phyloP scores from a whole-genome alignment of 163 green algal species.

The Volvox carteri region DNA sequence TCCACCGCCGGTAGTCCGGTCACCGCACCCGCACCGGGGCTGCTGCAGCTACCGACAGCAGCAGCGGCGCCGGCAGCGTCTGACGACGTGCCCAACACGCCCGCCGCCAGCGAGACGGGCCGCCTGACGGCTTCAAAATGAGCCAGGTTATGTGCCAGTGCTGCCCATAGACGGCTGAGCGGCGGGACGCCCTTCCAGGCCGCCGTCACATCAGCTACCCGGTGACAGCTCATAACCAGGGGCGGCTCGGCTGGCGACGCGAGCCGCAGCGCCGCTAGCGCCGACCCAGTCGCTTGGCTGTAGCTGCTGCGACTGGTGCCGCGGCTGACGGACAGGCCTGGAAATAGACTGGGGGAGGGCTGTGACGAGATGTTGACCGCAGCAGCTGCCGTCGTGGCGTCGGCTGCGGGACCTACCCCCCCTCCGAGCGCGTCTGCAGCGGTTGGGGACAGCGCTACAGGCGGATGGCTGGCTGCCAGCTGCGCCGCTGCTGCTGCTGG shows the following conservation, averaged over 20 bases:
- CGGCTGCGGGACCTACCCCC: neutral
- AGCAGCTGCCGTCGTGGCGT: neutral
- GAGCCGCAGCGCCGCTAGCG: neutral
- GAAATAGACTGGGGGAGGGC: too few relatives aligned
- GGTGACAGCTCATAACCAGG: neutral
- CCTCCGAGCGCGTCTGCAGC: too few relatives aligned
- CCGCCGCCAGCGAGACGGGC: neutral
- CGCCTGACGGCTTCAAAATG: constrained; percentile 60
- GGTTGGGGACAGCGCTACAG: too few relatives aligned
- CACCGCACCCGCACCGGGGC: neutral
- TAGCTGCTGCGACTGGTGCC: neutral
- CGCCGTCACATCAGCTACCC: neutral
- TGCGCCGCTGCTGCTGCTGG: neutral
- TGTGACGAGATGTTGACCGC: too few relatives aligned
- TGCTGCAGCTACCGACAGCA: neutral
- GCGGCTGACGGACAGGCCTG: too few relatives aligned
- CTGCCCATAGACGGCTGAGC: constrained; percentile 47
- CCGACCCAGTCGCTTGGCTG: neutral
- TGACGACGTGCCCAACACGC: neutral
- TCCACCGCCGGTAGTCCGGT: constrained; percentile 47
- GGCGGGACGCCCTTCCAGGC: neutral
- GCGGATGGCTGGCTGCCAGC: too few relatives aligned
- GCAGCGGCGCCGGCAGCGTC: neutral
- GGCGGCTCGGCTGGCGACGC: neutral
- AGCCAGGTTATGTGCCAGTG: constrained; percentile 63